phyloP scores from a whole-genome alignment of 176 grass and related monocot genomes.

The Ananas comosus region DNA sequence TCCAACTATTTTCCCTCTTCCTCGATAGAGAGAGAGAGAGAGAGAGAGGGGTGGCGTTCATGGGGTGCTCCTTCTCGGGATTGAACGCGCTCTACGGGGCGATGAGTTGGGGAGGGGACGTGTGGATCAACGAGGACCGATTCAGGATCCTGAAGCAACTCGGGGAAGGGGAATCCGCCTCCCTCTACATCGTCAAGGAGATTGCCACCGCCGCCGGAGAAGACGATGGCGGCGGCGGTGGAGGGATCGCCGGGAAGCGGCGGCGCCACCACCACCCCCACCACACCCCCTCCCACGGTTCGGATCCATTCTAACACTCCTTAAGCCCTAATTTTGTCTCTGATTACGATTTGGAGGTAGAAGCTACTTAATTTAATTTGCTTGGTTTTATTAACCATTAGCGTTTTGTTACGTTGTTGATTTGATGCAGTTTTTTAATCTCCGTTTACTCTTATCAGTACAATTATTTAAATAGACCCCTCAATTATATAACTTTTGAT shows the following conservation, averaged over 20 bases:
- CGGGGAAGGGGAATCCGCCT: slow-evolving; percentile 93
- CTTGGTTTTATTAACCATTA: no score
- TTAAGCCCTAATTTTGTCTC: not conserved
- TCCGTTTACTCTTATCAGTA: no score
- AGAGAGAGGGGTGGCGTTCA: not conserved
- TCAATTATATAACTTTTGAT: no score
- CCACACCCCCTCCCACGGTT: slow-evolving; percentile 36
- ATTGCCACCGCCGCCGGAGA: slow-evolving; percentile 27
- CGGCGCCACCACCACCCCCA: slow-evolving; percentile 10
- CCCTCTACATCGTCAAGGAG: slow-evolving; percentile 87
- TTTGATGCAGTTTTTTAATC: no score
- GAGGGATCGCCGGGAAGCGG: not conserved
- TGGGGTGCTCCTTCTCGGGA: slow-evolving; percentile 92
- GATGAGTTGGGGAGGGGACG: slow-evolving; percentile 59
- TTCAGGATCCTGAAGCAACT: slow-evolving; percentile 80
- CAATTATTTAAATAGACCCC: no score
- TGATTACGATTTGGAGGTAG: not conserved
- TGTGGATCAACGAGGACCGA: slow-evolving; percentile 92
- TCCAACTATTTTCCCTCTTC: no score
- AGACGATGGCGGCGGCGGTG: not conserved
- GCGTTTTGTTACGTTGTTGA: no score
- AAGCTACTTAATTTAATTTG: no score
- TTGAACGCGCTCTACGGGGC: slow-evolving; percentile 75
- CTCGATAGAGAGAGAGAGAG: not conserved
- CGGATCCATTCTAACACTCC: slow-evolving; percentile 34